Percentiles rank a stretch among this genome's conserved stretches.
Conservation (phyloP, 371 early-diverging fungal species). For the Mucor circinelloides region DNA sequence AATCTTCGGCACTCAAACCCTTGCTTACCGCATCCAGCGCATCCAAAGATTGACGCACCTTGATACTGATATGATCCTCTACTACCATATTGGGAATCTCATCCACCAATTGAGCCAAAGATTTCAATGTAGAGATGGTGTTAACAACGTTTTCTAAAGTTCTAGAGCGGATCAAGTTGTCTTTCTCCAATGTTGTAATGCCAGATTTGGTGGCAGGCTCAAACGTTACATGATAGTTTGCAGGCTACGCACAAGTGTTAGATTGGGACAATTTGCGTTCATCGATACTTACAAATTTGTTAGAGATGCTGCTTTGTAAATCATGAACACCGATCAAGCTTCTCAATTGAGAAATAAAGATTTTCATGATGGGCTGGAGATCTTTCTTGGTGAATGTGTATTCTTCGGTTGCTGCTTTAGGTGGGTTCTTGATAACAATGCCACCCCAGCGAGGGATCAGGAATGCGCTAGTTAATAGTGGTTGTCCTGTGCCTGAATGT, state of each 20-base stretch:
- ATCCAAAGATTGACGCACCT: constrained; percentile 44
- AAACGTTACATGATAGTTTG: constrained; percentile 13
- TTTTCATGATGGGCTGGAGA: constrained; percentile 72
- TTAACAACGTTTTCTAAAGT: constrained; percentile 71
- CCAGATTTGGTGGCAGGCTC: constrained; percentile 28
- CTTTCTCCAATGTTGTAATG: constrained; percentile 71
- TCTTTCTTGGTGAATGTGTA: constrained; percentile 47
- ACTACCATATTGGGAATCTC: constrained; percentile 93
- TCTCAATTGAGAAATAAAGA: constrained; percentile 81
- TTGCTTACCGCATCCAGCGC: constrained; percentile 26
- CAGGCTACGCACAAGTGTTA: background rate
- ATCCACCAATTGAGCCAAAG: constrained; percentile 76
- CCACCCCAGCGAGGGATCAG: constrained; percentile 95
- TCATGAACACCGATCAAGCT: constrained; percentile 77
- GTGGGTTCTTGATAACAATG: constrained; percentile 72
- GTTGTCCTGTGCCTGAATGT: constrained; percentile 22
- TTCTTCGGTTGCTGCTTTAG: constrained; percentile 15
- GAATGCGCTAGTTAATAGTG: constrained; percentile 73
- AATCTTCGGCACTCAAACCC: constrained; percentile 34
- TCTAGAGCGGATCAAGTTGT: constrained; percentile 67
- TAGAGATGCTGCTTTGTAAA: constrained; percentile 2
- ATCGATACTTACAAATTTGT: constrained; percentile 7
- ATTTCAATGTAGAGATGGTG: constrained; percentile 75
- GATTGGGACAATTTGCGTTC: background rate
- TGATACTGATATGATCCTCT: constrained; percentile 72